These are phyloP conservation scores for Penicillium sp. DNA, from an alignment of 2,329 filamentous ascomycete genomes.

Conservation along the genomic window DNA sequence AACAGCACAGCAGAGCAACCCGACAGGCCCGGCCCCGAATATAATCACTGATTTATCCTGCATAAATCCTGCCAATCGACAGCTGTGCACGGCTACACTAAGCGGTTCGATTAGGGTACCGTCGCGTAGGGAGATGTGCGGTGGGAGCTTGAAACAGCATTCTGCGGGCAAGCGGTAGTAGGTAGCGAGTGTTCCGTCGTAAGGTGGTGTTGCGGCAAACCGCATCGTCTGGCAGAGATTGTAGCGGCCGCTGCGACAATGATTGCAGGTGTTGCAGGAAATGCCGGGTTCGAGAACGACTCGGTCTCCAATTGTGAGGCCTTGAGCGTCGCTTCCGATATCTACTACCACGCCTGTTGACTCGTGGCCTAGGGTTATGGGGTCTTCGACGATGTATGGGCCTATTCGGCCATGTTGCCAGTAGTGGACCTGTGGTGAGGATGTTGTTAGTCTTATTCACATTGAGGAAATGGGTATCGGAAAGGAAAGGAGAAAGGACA, in stretches of 20 bases:
- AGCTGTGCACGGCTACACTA: constrained; percentile 77
- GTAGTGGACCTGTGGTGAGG: constrained; percentile 35
- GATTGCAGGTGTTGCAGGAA: constrained; percentile 65
- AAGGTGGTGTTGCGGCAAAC: constrained; percentile 86
- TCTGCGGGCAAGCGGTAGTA: constrained; percentile 78
- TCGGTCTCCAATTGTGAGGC: constrained; percentile 61
- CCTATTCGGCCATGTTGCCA: constrained; percentile 42
- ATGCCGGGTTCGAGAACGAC: constrained; percentile 73
- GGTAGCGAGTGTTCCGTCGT: constrained; percentile 78
- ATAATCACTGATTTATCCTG: constrained; percentile 75
- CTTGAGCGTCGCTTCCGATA: constrained; percentile 55
- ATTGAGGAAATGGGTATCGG: neutral
- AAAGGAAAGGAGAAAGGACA: neutral
- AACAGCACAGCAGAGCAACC: constrained; percentile 78
- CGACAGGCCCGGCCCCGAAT: constrained; percentile 81
- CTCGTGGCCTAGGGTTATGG: constrained; percentile 60
- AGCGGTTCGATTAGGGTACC: constrained; percentile 85
- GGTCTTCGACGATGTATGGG: constrained; percentile 34
- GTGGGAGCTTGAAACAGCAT: constrained; percentile 82
- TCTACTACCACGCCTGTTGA: constrained; percentile 62
- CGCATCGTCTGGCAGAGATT: constrained; percentile 82
- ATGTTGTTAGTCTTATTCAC: neutral
- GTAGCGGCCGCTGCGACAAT: constrained; percentile 76
- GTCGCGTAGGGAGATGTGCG: constrained; percentile 61
- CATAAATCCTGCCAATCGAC: constrained; percentile 65